Evolutionary conservation across 371 early-diverging fungal genomes (phyloP).

Genomic region (Mucor saturninus): DNA sequence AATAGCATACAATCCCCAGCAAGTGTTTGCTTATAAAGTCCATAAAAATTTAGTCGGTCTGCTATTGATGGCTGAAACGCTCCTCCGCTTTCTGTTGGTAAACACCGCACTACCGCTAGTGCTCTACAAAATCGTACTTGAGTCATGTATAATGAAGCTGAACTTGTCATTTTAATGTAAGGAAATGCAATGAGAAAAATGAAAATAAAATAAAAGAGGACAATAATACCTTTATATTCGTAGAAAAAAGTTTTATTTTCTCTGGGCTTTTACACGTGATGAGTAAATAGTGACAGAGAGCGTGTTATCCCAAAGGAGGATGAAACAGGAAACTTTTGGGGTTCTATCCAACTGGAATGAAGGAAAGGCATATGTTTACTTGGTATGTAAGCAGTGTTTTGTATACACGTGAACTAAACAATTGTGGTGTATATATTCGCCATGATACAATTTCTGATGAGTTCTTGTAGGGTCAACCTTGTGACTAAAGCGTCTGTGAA

Average conservation of each 20-base stretch:
- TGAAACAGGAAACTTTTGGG: not conserved
- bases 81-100: slow-evolving; percentile 25
- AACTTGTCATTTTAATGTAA: not conserved
- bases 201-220: no score
- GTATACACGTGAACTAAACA: no score
- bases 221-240: no score
- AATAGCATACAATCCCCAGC: slow-evolving; percentile 68
- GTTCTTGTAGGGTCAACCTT: no score
- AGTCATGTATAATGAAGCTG: slow-evolving; percentile 17
- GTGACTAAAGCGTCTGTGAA: no score
- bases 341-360: not conserved
- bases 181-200: not conserved
- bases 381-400: no score
- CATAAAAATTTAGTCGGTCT: slow-evolving; percentile 74
- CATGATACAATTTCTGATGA: not conserved
- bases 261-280: slow-evolving; percentile 2
- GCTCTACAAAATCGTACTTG: slow-evolving; percentile 42
- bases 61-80: slow-evolving; percentile 60
- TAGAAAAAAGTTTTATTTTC: no score
- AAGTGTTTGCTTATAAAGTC: slow-evolving; percentile 77
- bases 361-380: no score
- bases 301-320: not conserved
- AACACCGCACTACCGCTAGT: slow-evolving; percentile 32
- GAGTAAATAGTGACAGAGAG: not conserved
- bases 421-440: not conserved